These are phyloP conservation scores for Galerina marginata DNA, from an alignment of 768 basidiomycete species.

Conservation along the genomic window DNA sequence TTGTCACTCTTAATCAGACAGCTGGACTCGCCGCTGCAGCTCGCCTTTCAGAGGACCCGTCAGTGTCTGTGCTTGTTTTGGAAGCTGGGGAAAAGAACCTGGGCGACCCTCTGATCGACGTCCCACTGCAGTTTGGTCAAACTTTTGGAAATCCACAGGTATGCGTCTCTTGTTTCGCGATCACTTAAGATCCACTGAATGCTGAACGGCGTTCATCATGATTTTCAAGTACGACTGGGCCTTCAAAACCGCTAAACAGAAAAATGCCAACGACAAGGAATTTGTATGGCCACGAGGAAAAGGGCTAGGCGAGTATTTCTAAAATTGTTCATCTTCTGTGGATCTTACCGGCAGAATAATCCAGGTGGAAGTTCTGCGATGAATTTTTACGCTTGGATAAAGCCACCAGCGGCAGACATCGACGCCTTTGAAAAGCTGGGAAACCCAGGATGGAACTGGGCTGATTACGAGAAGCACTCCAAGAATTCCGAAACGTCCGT, in stretches of 20 bases:
- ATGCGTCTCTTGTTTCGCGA: background rate
- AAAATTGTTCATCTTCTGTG: background rate
- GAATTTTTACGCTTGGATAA: conserved; percentile 46
- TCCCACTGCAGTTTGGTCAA: conserved; percentile 6
- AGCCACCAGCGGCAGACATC: conserved; percentile 35
- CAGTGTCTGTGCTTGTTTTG: background rate
- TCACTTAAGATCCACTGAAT: too few species aligned
- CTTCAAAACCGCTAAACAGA: background rate
- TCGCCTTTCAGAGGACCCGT: conserved; percentile 14
- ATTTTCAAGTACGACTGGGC: background rate
- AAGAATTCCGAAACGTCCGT: conserved; percentile 43
- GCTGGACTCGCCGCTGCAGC: conserved; percentile 2
- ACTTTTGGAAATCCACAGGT: conserved; percentile 8
- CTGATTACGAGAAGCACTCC: conserved; percentile 42
- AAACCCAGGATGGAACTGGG: conserved; percentile 62
- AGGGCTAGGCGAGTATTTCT: conserved; percentile 30
- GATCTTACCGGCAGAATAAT: background rate
- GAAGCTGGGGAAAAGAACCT: background rate
- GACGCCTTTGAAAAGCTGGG: conserved; percentile 52
- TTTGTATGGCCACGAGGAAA: conserved; percentile 27
- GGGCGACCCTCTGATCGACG: background rate
- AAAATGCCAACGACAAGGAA: background rate
- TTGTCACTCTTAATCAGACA: background rate
- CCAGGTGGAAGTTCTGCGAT: conserved; percentile 50
- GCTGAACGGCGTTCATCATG: too few species aligned